Percentiles rank a stretch among this genome's conserved stretches.
These are phyloP conservation scores for Colletotrichum somersetense DNA, from an alignment of 2,329 filamentous ascomycete genomes.

Conservation along the genomic window DNA sequence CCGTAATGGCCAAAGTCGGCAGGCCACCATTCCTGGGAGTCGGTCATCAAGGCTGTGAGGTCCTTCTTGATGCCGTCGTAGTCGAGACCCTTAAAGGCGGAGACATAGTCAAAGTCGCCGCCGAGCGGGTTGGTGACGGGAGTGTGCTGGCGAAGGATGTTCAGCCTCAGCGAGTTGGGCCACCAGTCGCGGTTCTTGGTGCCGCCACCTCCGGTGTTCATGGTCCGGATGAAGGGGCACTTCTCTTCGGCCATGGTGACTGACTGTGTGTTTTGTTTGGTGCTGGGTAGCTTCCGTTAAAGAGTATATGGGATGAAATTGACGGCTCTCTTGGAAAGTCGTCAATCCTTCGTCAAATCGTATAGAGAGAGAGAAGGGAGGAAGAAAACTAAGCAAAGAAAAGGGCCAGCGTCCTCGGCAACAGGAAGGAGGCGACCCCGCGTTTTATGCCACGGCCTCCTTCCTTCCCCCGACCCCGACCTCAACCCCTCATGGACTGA, in stretches of 20 bases:
- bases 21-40: constrained; percentile 85
- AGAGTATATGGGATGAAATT: neutral
- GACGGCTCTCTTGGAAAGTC: neutral
- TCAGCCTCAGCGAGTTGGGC: constrained; percentile 75
- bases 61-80: constrained; percentile 81
- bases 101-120: constrained; percentile 77
- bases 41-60: constrained; percentile 77
- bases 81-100: constrained; percentile 79
- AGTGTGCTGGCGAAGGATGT: constrained; percentile 80
- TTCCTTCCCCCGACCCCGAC: neutral
- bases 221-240: constrained; percentile 42
- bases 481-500: constrained; percentile 28
- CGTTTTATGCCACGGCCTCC: constrained; percentile 35
- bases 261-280: neutral
- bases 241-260: constrained; percentile 36
- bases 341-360: constrained; percentile 18
- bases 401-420: neutral
- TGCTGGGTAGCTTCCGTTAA: neutral
- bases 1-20: constrained; percentile 86
- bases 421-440: constrained; percentile 33
- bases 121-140: constrained; percentile 72
- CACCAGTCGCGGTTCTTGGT: constrained; percentile 80
- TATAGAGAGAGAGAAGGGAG: constrained; percentile 1
- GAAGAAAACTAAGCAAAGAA: neutral
- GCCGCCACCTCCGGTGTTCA: constrained; percentile 69